phyloP scores from a whole-genome alignment of 805 yeast genomes.

The Metschnikowia gelsemii region DNA sequence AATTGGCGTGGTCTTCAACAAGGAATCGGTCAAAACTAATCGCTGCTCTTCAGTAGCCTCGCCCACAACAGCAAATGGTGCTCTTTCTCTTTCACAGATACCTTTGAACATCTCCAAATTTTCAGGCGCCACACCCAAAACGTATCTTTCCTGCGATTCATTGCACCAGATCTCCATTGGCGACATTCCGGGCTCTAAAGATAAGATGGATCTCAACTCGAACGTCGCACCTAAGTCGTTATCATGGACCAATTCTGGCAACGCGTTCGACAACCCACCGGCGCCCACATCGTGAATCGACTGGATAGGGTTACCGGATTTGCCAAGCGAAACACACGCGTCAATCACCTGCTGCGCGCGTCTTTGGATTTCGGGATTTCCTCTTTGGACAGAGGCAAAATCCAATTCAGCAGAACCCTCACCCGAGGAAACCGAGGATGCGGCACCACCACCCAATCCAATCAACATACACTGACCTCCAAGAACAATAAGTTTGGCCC shows the following conservation, averaged over 20 bases:
- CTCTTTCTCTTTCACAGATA: conserved; percentile 92
- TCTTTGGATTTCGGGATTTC: conserved; percentile 98
- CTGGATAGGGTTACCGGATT: conserved; percentile 69
- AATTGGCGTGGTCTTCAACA: conserved; percentile 81
- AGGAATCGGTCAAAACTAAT: conserved; percentile 74
- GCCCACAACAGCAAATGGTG: conserved; percentile 95
- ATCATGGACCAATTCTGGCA: conserved; percentile 97
- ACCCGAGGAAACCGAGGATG: conserved; percentile 94
- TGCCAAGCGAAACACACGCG: conserved; percentile 83
- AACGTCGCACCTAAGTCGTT: conserved; percentile 92
- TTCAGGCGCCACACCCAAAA: conserved; percentile 82
- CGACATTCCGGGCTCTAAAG: conserved; percentile 96
- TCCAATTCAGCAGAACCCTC: conserved; percentile 95
- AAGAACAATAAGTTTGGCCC: conserved; percentile 84
- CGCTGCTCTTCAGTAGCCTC: conserved; percentile 85
- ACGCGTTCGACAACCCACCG: conserved; percentile 95
- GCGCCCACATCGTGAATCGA: conserved; percentile 99
- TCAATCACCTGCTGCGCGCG: conserved; percentile 98
- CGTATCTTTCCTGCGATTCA: conserved; percentile 98
- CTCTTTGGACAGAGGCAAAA: conserved; percentile 98
- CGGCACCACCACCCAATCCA: conserved; percentile 99
- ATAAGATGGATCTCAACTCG: conserved; percentile 85
- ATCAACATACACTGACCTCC: conserved; percentile 98
- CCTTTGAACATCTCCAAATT: conserved; percentile 69
- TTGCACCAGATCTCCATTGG: conserved; percentile 99